Evolutionary conservation across 176 grass and related monocot species (phyloP).

Genomic region (Alopecurus myosuroides): DNA sequence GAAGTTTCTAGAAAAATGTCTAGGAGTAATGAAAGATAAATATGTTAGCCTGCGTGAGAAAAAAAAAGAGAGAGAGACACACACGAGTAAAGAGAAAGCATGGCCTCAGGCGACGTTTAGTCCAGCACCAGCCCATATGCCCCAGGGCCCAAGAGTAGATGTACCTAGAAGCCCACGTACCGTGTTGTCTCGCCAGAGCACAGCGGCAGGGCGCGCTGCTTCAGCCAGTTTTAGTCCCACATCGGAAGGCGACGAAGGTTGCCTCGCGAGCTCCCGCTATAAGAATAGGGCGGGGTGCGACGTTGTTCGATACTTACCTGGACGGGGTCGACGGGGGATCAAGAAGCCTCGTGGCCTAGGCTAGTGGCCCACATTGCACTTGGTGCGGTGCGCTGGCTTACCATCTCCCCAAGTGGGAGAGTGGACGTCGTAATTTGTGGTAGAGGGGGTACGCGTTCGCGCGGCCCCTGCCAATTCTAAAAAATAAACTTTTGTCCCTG

Average conservation of each 20-base stretch:
- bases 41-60: not conserved
- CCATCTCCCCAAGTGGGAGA: slow-evolving; percentile 31
- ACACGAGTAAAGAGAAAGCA: not conserved
- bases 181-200: not conserved
- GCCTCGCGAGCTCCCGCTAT: not conserved
- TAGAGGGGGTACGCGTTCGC: slow-evolving; percentile 41
- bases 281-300: accelerated
- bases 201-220: not conserved
- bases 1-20: not conserved
- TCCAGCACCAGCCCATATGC: not conserved
- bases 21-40: not conserved
- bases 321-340: slow-evolving; percentile 47
- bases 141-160: not conserved
- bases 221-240: too few species aligned
- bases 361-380: slow-evolving; percentile 37
- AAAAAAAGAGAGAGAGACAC: not conserved
- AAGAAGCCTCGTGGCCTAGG: slow-evolving; percentile 35
- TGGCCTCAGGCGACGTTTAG: not conserved
- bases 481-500: not conserved
- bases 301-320: slow-evolving; percentile 42
- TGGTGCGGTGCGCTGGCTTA: slow-evolving; percentile 21
- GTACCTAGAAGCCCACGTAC: not conserved
- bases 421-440: slow-evolving; percentile 52
- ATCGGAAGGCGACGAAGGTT: too few species aligned
- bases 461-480: not conserved